Conservation (phyloP, 768 basidiomycete genomes). For the Macrolepiota fuliginosa region DNA sequence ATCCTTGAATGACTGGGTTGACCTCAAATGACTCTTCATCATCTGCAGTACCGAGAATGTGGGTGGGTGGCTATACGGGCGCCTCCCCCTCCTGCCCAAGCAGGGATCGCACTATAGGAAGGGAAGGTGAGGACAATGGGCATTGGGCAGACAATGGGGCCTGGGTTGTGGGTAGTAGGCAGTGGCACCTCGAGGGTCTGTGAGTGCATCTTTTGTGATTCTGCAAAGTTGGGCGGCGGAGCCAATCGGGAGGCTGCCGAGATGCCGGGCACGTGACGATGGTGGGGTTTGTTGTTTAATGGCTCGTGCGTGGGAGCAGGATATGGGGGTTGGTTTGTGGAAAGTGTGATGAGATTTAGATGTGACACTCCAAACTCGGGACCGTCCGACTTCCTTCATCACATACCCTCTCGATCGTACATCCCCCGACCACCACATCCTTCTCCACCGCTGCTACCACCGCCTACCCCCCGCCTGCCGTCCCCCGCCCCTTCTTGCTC, state of each 20-base stretch:
- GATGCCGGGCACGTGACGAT: conserved; percentile 34
- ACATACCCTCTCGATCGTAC: conserved; percentile 48
- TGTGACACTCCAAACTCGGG: conserved; percentile 44
- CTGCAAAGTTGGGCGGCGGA: neutral
- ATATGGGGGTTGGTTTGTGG: conserved; percentile 25
- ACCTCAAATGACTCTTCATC: conserved; percentile 1
- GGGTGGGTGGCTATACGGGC: neutral
- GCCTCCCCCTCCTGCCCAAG: neutral
- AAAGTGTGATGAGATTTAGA: conserved; percentile 41
- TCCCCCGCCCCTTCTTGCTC: conserved; percentile 26
- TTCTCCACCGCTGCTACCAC: conserved; percentile 17
- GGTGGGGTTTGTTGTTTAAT: conserved; percentile 36
- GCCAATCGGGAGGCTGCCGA: conserved; percentile 20
- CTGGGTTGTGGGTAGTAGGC: neutral
- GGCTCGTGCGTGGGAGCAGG: conserved; percentile 47
- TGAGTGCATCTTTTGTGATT: conserved; percentile 10
- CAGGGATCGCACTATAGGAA: neutral
- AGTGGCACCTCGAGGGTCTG: neutral
- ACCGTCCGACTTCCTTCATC: conserved; percentile 46
- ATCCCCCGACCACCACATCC: conserved; percentile 25
- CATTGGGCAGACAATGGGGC: neutral
- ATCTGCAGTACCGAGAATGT: neutral
- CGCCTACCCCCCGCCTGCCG: conserved; percentile 25
- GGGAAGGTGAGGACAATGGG: neutral
- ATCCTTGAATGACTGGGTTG: neutral